Conservation (phyloP, 257 asterid species). For the Solanum piurae region DNA sequence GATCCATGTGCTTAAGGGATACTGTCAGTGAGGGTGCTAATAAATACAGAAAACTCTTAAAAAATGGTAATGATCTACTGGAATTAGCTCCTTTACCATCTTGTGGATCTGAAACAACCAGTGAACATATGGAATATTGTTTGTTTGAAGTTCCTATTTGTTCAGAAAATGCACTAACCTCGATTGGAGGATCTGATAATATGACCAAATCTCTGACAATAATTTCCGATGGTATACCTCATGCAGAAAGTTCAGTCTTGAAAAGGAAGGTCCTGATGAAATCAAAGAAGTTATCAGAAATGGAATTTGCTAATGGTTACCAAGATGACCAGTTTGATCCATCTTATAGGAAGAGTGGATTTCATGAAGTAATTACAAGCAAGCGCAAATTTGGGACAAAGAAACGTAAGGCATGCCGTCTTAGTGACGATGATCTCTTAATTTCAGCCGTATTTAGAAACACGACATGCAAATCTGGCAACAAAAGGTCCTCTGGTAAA, state of each 20-base stretch:
- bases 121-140: slow-evolving; percentile 24
- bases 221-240: background rate
- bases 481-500: slow-evolving; percentile 37
- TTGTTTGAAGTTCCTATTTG: slow-evolving; percentile 60
- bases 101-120: slow-evolving; percentile 32
- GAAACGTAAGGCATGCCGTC: slow-evolving; percentile 35
- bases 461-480: slow-evolving; percentile 33
- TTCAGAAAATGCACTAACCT: slow-evolving; percentile 29
- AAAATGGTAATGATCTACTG: slow-evolving; percentile 22
- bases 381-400: slow-evolving; percentile 19
- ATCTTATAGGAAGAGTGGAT: background rate
- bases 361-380: background rate
- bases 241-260: background rate
- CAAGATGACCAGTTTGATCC: slow-evolving; percentile 9
- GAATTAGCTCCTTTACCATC: slow-evolving; percentile 18
- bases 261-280: slow-evolving; percentile 42
- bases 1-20: background rate
- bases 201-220: background rate
- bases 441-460: slow-evolving; percentile 66
- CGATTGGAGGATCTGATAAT: slow-evolving; percentile 26
- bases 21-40: slow-evolving; percentile 23
- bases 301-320: slow-evolving; percentile 28
- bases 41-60: slow-evolving; percentile 35
- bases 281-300: slow-evolving; percentile 60
- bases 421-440: slow-evolving; percentile 65